Percentiles rank a stretch among this genome's conserved stretches.
Evolutionary conservation across 2,329 filamentous ascomycete species (phyloP).

Genomic region (Penicillium digitatum): DNA sequence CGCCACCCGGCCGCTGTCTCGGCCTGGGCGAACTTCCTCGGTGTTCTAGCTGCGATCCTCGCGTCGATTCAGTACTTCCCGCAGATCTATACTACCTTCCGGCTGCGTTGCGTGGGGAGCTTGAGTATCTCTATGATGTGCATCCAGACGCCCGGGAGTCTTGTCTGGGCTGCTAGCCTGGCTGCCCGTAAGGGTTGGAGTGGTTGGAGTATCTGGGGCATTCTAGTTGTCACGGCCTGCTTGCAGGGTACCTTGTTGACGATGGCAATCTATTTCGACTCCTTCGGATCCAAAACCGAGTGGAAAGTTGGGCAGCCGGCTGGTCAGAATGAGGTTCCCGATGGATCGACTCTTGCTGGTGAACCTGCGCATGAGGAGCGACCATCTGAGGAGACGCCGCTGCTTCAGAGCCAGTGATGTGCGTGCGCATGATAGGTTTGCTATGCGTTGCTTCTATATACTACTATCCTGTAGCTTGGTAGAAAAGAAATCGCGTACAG

Average conservation of each 20-base stretch:
- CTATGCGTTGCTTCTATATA: neutral
- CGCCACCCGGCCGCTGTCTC: conserved; percentile 62
- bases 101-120: conserved; percentile 79
- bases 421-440: neutral
- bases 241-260: conserved; percentile 77
- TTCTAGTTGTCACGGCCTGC: conserved; percentile 79
- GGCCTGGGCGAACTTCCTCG: conserved; percentile 79
- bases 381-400: conserved; percentile 36
- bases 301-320: conserved; percentile 18
- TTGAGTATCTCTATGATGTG: conserved; percentile 97
- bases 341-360: conserved; percentile 9
- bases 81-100: conserved; percentile 89
- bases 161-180: conserved; percentile 83
- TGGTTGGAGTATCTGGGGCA: conserved; percentile 94
- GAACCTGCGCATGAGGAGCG: conserved; percentile 17
- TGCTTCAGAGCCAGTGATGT: conserved; percentile 29
- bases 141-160: conserved; percentile 90
- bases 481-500: conserved; percentile 1
- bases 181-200: conserved; percentile 71
- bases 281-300: conserved; percentile 46
- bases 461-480: neutral
- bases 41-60: conserved; percentile 71
- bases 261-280: conserved; percentile 73
- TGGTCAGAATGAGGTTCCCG: conserved; percentile 16
- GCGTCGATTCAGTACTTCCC: conserved; percentile 89